Evolutionary conservation across 371 early-diverging fungal species (phyloP).

Genomic region (Cokeromyces recurvatus): DNA sequence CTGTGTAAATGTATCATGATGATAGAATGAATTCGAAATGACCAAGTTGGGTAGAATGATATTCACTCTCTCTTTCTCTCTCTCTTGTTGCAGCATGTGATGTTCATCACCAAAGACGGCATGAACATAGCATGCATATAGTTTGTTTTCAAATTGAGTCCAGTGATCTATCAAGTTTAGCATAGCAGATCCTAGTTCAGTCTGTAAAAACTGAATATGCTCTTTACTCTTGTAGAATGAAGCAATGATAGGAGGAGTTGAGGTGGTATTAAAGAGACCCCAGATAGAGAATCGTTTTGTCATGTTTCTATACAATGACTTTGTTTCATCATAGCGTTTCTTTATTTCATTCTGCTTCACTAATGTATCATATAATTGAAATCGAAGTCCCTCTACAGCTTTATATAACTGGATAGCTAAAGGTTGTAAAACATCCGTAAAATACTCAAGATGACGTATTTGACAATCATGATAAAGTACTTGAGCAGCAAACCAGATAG

Average conservation of each 20-base stretch:
- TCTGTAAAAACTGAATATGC: not conserved
- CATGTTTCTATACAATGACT: no score
- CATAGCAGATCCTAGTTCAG: no score
- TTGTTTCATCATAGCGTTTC: not conserved
- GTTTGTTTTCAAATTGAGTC: constrained; percentile 16
- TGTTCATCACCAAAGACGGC: constrained; percentile 18
- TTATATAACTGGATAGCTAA: constrained; percentile 5
- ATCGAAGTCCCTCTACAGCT: constrained; percentile 1
- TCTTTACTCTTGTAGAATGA: not conserved
- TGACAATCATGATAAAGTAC: constrained; percentile 13
- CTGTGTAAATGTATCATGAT: constrained; percentile 25
- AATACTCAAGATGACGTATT: constrained; percentile 16
- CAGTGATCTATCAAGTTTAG: no score
- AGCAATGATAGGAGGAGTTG: no score
- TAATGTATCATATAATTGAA: not conserved
- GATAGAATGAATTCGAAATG: constrained; percentile 2
- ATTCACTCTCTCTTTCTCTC: not conserved
- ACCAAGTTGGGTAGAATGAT: not conserved
- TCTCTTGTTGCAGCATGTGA: not conserved
- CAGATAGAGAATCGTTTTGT: not conserved
- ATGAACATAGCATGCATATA: constrained; percentile 20
- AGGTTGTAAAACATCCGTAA: not conserved
- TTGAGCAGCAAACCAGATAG: constrained; percentile 28
- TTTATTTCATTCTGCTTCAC: constrained; percentile 1
- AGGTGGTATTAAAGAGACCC: not conserved